Evolutionary conservation across 768 basidiomycete species (phyloP).

Genomic region (Lentinus tigrinus): DNA sequence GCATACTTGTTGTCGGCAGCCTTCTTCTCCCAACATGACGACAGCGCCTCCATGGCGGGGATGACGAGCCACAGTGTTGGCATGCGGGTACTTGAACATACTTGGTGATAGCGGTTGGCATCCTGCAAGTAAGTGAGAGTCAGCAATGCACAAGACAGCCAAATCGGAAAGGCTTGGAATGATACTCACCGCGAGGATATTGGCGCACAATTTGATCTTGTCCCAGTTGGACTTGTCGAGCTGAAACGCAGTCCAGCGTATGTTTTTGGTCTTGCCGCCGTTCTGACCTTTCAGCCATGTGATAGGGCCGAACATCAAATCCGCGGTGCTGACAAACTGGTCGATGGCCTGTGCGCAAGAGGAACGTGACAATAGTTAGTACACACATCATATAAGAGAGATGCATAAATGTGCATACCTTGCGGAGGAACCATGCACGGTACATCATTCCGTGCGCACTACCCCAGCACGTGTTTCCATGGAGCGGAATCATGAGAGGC

Average conservation of each 20-base stretch:
- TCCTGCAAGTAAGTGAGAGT: slow-evolving; percentile 16
- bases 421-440: not conserved
- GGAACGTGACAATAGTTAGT: not conserved
- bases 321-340: slow-evolving; percentile 22
- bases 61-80: slow-evolving; percentile 29
- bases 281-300: slow-evolving; percentile 12
- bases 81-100: slow-evolving; percentile 25
- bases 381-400: not conserved
- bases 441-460: too few relatives aligned
- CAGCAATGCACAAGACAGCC: too few relatives aligned
- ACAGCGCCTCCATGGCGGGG: slow-evolving; percentile 29
- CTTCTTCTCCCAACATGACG: slow-evolving; percentile 29
- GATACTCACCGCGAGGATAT: slow-evolving; percentile 19
- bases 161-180: not conserved
- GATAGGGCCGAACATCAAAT: slow-evolving; percentile 31
- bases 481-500: too few relatives aligned
- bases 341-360: slow-evolving; percentile 11
- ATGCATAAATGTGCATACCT: not conserved
- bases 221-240: slow-evolving; percentile 25
- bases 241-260: slow-evolving; percentile 28
- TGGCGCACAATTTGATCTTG: slow-evolving; percentile 6
- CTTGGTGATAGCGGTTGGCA: slow-evolving; percentile 23
- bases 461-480: too few relatives aligned
- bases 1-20: not conserved
- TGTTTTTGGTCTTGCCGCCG: slow-evolving; percentile 19